phyloP scores from a whole-genome alignment of 2,329 filamentous ascomycete species.

The Colletotrichum neosansevieriae region DNA sequence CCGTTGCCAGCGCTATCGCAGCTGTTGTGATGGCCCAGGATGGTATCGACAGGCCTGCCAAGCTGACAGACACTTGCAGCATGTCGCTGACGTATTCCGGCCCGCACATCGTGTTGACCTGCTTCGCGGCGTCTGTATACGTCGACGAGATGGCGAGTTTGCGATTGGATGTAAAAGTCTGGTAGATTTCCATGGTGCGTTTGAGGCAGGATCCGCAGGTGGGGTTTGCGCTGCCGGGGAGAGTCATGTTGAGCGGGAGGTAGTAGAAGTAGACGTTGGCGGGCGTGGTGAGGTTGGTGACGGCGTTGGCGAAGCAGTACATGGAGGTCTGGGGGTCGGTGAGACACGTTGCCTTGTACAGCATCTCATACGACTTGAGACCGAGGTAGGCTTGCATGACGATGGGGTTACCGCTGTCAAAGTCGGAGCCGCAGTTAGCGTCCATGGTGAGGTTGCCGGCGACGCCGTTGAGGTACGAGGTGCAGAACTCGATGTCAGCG shows the following conservation, averaged over 20 bases:
- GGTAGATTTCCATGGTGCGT: conserved; percentile 86
- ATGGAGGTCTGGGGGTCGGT: conserved; percentile 72
- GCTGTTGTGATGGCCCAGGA: conserved; percentile 26
- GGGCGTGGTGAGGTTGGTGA: conserved; percentile 78
- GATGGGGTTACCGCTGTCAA: conserved; percentile 72
- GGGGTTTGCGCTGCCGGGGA: conserved; percentile 77
- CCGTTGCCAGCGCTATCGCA: conserved; percentile 15
- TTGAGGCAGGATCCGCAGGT: conserved; percentile 82
- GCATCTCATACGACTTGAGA: conserved; percentile 79
- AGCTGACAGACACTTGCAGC: conserved; percentile 54
- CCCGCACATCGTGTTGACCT: conserved; percentile 77
- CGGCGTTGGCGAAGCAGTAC: conserved; percentile 87
- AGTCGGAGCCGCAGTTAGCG: conserved; percentile 79
- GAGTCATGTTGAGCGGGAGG: conserved; percentile 79
- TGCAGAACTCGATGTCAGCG: conserved; percentile 75
- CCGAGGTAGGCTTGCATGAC: conserved; percentile 82
- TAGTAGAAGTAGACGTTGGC: conserved; percentile 87
- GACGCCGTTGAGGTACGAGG: conserved; percentile 70
- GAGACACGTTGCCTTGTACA: conserved; percentile 87
- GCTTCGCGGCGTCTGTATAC: conserved; percentile 78
- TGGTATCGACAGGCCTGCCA: conserved; percentile 38
- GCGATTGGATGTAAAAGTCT: conserved; percentile 74
- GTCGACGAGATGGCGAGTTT: conserved; percentile 75
- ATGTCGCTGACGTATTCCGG: conserved; percentile 68
- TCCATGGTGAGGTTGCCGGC: conserved; percentile 73